A percentile compares a stretch with the other conserved stretches of the same genome.
phyloP scores from a whole-genome alignment of 169 alveolate genomes.

The Plasmodium gaboni region DNA sequence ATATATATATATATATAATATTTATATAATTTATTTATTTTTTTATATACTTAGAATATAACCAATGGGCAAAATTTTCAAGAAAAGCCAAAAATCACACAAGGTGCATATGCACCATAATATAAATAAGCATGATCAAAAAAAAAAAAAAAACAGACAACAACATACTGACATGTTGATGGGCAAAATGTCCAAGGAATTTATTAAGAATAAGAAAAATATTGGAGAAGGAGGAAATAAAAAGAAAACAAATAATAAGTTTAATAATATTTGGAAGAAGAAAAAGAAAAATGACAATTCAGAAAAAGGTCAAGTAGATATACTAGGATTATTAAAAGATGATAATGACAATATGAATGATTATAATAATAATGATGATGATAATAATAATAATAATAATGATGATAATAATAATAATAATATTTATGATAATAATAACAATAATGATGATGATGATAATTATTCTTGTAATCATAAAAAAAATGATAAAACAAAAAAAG shows the following conservation, averaged over 20 bases:
- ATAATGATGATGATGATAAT: too few relatives aligned
- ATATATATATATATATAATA: too few relatives aligned
- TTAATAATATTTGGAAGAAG: neutral
- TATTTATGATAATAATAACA: neutral
- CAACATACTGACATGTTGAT: too few relatives aligned
- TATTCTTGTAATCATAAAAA: neutral
- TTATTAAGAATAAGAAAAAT: neutral
- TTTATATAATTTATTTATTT: too few relatives aligned
- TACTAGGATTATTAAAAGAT: conserved; percentile 1
- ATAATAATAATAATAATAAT: neutral
- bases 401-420: neutral
- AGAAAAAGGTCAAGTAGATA: neutral
- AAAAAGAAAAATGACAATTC: neutral
- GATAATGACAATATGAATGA: neutral
- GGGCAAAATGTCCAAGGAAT: too few relatives aligned
- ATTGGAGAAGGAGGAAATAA: neutral
- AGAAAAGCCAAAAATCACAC: too few relatives aligned
- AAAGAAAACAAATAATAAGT: neutral
- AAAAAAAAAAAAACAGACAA: too few relatives aligned
- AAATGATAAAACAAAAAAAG: neutral
- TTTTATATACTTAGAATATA: too few relatives aligned
- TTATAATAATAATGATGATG: neutral
- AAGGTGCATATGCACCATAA: too few relatives aligned
- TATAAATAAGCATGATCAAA: too few relatives aligned
- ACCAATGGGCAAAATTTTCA: too few relatives aligned